phyloP scores from a whole-genome alignment of 2,329 filamentous ascomycete species.

The Penicillium sp. region DNA sequence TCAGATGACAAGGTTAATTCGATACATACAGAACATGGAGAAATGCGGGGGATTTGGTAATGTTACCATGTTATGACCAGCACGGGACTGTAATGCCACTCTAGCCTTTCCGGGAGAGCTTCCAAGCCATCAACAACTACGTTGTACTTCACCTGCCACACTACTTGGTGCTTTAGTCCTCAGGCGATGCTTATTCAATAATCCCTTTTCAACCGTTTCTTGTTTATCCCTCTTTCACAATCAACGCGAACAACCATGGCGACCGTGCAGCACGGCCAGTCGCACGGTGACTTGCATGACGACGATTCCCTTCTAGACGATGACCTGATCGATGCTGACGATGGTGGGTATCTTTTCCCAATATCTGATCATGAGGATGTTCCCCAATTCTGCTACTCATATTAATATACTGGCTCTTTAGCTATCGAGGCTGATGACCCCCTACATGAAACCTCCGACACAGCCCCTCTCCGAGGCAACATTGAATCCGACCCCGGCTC shows the following conservation, averaged over 20 bases:
- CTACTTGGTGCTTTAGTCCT: not conserved
- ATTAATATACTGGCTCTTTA: slow-evolving; percentile 32
- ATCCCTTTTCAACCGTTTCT: slow-evolving; percentile 1
- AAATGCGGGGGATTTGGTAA: not conserved
- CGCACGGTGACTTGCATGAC: slow-evolving; percentile 61
- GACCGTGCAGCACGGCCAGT: slow-evolving; percentile 43
- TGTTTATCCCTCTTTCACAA: not conserved
- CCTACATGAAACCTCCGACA: slow-evolving; percentile 66
- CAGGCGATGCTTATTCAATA: slow-evolving; percentile 17
- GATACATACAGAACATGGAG: not conserved
- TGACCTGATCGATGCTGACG: slow-evolving; percentile 76
- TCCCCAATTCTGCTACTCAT: not conserved
- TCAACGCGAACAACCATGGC: slow-evolving; percentile 30
- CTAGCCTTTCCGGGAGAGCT: slow-evolving; percentile 40
- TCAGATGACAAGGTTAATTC: too few relatives aligned
- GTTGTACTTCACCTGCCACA: slow-evolving; percentile 7
- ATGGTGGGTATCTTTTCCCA: slow-evolving; percentile 54
- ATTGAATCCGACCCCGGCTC: slow-evolving; percentile 62
- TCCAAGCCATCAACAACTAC: slow-evolving; percentile 13
- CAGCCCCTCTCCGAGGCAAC: slow-evolving; percentile 79
- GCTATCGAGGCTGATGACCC: slow-evolving; percentile 93
- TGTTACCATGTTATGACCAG: slow-evolving; percentile 15
- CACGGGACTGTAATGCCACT: slow-evolving; percentile 37
- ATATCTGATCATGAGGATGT: not conserved
- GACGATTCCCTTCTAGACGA: slow-evolving; percentile 64